Percentiles rank a stretch among this genome's conserved stretches.
phyloP scores from a whole-genome alignment of 768 basidiomycete genomes.

The Boletus subparvulus region DNA sequence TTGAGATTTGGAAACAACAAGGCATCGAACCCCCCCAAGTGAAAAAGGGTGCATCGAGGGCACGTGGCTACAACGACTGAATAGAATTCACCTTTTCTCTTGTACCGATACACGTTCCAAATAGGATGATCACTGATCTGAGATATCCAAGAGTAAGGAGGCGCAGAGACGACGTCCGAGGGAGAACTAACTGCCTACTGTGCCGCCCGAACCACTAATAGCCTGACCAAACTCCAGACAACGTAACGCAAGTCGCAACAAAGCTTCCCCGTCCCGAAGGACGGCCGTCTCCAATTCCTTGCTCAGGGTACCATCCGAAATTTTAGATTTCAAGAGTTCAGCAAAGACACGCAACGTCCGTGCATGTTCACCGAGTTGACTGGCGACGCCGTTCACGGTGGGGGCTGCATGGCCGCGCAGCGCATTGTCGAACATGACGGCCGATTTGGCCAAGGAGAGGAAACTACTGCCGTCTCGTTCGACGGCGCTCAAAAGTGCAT shows the following conservation, averaged over 20 bases:
- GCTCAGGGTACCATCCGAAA: constrained; percentile 6
- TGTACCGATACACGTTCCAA: constrained; percentile 4
- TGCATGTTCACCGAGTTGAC: constrained; percentile 5
- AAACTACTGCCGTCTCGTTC: constrained; percentile 22
- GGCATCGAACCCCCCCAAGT: constrained; percentile 46
- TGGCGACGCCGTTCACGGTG: neutral
- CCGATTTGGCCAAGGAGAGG: constrained; percentile 17
- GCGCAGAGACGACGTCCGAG: neutral
- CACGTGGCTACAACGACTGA: constrained; percentile 65
- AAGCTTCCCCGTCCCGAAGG: constrained; percentile 20
- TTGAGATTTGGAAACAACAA: constrained; percentile 69
- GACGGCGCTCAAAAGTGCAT: constrained; percentile 11
- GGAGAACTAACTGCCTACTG: constrained; percentile 5
- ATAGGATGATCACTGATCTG: neutral
- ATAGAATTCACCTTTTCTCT: neutral
- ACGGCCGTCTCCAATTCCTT: constrained; percentile 22
- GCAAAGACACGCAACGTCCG: constrained; percentile 18
- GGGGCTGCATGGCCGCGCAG: constrained; percentile 8
- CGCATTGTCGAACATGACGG: constrained; percentile 19
- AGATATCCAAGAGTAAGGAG: neutral
- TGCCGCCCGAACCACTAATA: constrained; percentile 8
- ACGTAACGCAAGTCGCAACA: constrained; percentile 19
- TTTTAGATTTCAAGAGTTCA: constrained; percentile 11
- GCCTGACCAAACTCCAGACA: constrained; percentile 23
- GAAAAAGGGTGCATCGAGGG: constrained; percentile 34